phyloP scores from a whole-genome alignment of 306 rosid species.

The Vigna reflexopilosa region DNA sequence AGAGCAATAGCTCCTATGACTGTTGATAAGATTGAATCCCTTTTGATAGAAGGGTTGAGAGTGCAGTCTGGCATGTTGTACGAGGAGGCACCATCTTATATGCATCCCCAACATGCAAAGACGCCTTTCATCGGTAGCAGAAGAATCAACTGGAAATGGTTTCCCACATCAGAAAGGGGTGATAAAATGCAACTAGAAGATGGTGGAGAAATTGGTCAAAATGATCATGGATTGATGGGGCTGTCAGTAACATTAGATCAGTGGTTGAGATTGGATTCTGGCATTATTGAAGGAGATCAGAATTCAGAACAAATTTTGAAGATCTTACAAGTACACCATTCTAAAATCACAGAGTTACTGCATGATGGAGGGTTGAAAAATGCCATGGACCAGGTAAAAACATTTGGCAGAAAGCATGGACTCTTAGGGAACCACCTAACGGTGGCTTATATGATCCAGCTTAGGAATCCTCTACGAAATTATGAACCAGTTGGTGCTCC shows the following conservation, averaged over 20 bases:
- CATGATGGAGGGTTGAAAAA: slow-evolving; percentile 47
- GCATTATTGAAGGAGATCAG: slow-evolving; percentile 56
- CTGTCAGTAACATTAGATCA: slow-evolving; percentile 66
- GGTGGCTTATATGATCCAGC: slow-evolving; percentile 65
- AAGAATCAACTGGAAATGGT: slow-evolving; percentile 28
- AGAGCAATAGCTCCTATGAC: slow-evolving; percentile 60
- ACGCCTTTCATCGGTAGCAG: slow-evolving; percentile 24
- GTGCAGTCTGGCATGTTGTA: slow-evolving; percentile 64
- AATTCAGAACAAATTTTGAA: slow-evolving; percentile 47
- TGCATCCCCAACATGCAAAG: slow-evolving; percentile 42
- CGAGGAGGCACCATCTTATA: slow-evolving; percentile 61
- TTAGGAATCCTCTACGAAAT: slow-evolving; percentile 68
- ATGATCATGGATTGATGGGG: slow-evolving; percentile 54
- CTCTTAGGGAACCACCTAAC: slow-evolving; percentile 66
- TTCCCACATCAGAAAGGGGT: slow-evolving; percentile 42
- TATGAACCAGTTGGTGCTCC: slow-evolving; percentile 75
- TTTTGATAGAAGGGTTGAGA: slow-evolving; percentile 76
- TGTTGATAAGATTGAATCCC: slow-evolving; percentile 60
- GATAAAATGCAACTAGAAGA: slow-evolving; percentile 39
- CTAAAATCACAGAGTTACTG: slow-evolving; percentile 51
- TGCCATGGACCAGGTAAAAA: slow-evolving; percentile 34
- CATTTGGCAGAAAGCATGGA: slow-evolving; percentile 44
- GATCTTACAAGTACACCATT: slow-evolving; percentile 64
- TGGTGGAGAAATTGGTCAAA: slow-evolving; percentile 34
- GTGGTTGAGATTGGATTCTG: slow-evolving; percentile 82